Evolutionary conservation across 2,329 filamentous ascomycete species (phyloP), one percentile per base, ranked within the genome.

Genomic region (Aureobasidium sp.): DNA sequence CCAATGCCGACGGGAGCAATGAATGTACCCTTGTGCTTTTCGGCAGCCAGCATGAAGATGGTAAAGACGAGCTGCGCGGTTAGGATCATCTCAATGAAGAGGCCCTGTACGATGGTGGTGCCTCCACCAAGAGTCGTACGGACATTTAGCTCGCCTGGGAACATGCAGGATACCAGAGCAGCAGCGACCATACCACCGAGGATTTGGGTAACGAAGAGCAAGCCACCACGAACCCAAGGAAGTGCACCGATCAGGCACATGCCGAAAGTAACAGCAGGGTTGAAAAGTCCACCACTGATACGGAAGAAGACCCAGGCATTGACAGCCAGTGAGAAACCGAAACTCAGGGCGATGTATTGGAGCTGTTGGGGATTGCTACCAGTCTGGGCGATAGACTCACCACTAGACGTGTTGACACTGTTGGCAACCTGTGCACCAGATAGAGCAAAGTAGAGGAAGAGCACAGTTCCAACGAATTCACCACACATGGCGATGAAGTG

Each of bases 391-490:
- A 64, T 61, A 27, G 53, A 66, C 33, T 54, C 10, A 38, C 67
- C 66, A 13, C 64, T 62, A 4, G 66, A 67, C 8, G 64, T 65
- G 47, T 68, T 61, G 54, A 70, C 65, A 64, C 67, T 74, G 64
- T 77, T 77, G 23, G 75, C 75, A n/a, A 77, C 74, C 59, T 77
- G 75, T 0, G 75, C 74, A 6, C 74, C 76, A 1, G 70, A 68
- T 42, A 78, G 72, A 17, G 75, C 75, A 57, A 78, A 75, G 69
- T 73, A 77, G 33, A 78, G 69, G 58, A 78, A 78, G 61, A 78
- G 71, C 8, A 74, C 72, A 0, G 75, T 77, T 27, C 75, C 75
- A 8, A 76, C 73, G 49, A 74, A 77, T 57, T 78, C 75, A 58
- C 72, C 73, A 40, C 61, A 61, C 59, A 68, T 65, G 27, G 70